phyloP scores from a whole-genome alignment of 495 filamentous ascomycete species.

The Aspergillus affinis region DNA sequence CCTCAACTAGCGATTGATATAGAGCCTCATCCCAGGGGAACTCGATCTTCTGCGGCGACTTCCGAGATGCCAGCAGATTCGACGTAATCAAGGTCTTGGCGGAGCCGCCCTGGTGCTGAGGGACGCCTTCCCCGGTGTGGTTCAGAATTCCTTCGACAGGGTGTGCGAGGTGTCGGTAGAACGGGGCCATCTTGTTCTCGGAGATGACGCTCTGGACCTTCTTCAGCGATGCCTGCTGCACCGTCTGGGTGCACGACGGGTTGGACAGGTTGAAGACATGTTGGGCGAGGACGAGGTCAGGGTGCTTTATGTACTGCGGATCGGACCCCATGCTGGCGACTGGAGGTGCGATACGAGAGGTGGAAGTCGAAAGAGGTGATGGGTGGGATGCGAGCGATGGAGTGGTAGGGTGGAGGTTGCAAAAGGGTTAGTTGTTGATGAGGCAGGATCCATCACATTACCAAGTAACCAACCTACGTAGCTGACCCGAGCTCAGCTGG shows the following conservation, averaged over 20 bases:
- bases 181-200: slow-evolving; percentile 93
- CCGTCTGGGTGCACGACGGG: slow-evolving; percentile 65
- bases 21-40: slow-evolving; percentile 88
- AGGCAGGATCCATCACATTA: slow-evolving; percentile 34
- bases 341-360: slow-evolving; percentile 12
- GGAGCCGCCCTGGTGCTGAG: slow-evolving; percentile 56
- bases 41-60: slow-evolving; percentile 58
- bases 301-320: slow-evolving; percentile 94
- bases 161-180: slow-evolving; percentile 94
- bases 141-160: slow-evolving; percentile 91
- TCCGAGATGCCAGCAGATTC: slow-evolving; percentile 70
- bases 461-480: slow-evolving; percentile 20
- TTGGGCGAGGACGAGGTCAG: slow-evolving; percentile 87
- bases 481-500: slow-evolving; percentile 47
- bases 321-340: slow-evolving; percentile 82
- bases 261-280: slow-evolving; percentile 97
- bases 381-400: slow-evolving; percentile 16
- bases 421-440: slow-evolving; percentile 14
- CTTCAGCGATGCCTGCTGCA: slow-evolving; percentile 74
- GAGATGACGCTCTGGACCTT: slow-evolving; percentile 88
- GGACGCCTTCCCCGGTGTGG: slow-evolving; percentile 65
- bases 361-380: slow-evolving; percentile 12
- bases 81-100: slow-evolving; percentile 54
- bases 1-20: slow-evolving; percentile 79
- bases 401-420: slow-evolving; percentile 21